Evolutionary conservation across 2,329 filamentous ascomycete species (phyloP).

Genomic region (Amphichorda felina): DNA sequence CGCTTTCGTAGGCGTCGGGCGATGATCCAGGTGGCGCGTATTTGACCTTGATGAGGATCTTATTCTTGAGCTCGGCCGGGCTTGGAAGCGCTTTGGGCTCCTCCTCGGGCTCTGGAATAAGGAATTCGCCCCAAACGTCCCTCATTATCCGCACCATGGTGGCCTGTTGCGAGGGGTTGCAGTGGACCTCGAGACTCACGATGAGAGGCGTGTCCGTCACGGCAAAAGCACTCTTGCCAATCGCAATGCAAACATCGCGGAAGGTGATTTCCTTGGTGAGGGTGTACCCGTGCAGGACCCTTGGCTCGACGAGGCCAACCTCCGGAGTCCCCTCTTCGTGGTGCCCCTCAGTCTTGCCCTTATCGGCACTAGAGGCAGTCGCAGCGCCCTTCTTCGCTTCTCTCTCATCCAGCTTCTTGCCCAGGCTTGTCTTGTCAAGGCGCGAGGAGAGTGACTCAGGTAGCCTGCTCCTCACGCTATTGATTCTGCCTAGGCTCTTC

Average conservation of each 20-base stretch:
- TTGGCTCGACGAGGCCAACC: conserved; percentile 46
- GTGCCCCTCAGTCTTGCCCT: background rate
- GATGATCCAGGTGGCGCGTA: conserved; percentile 37
- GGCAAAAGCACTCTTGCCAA: conserved; percentile 67
- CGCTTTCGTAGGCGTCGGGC: conserved; percentile 17
- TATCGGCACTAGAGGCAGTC: conserved; percentile 1
- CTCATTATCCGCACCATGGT: conserved; percentile 90
- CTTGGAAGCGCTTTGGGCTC: conserved; percentile 46
- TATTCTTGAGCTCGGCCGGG: conserved; percentile 57
- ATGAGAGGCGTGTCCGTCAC: conserved; percentile 75
- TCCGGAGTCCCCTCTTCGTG: conserved; percentile 7
- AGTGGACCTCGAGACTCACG: conserved; percentile 88
- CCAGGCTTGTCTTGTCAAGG: conserved; percentile 35
- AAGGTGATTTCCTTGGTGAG: conserved; percentile 83
- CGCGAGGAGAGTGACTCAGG: conserved; percentile 28
- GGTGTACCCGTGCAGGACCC: conserved; percentile 80
- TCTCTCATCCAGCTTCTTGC: conserved; percentile 26
- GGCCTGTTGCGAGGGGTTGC: conserved; percentile 66
- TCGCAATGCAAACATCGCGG: conserved; percentile 70
- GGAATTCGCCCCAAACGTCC: conserved; percentile 63
- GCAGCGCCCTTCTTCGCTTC: conserved; percentile 3
- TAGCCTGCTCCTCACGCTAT: conserved; percentile 40
- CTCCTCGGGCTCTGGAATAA: conserved; percentile 45
- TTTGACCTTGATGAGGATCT: conserved; percentile 80
- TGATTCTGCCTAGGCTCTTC: background rate